phyloP scores from a whole-genome alignment of 2,329 filamentous ascomycete species.

The Fusarium sacchari region DNA sequence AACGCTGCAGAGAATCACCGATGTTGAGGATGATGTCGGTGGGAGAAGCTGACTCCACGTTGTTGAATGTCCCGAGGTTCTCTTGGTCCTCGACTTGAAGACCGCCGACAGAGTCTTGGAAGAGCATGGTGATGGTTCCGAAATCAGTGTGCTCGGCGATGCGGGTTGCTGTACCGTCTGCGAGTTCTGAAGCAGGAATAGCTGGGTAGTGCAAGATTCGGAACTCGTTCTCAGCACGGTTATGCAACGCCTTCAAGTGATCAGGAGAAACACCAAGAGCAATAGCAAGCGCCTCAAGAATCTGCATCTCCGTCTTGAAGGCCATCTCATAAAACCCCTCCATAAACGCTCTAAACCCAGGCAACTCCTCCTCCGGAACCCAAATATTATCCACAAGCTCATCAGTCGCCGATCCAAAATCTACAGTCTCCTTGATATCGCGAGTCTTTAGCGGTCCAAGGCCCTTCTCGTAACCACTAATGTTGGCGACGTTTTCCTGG shows the following conservation, averaged over 20 bases:
- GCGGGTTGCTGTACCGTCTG: conserved; percentile 41
- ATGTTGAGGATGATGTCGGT: conserved; percentile 53
- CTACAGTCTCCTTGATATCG: conserved; percentile 52
- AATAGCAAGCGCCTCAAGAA: conserved; percentile 81
- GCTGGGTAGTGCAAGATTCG: conserved; percentile 66
- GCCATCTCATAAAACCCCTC: conserved; percentile 74
- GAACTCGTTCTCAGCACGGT: conserved; percentile 66
- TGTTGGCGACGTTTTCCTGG: conserved; percentile 50
- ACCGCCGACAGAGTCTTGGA: conserved; percentile 45
- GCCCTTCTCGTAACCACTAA: conserved; percentile 47
- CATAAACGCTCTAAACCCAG: conserved; percentile 42
- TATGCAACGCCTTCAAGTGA: conserved; percentile 75
- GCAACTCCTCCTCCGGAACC: conserved; percentile 40
- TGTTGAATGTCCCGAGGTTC: conserved; percentile 37
- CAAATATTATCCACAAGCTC: conserved; percentile 44
- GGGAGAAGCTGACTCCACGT: conserved; percentile 37
- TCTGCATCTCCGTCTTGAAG: conserved; percentile 74
- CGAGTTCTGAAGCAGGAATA: conserved; percentile 44
- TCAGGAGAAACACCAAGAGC: conserved; percentile 73
- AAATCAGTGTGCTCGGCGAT: conserved; percentile 50
- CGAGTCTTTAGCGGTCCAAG: conserved; percentile 67
- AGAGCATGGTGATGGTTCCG: conserved; percentile 47
- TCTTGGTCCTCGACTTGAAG: conserved; percentile 45
- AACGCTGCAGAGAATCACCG: conserved; percentile 52
- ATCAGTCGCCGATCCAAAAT: conserved; percentile 50